Evolutionary conservation across 305 asterid species (phyloP), one percentile per base, ranked within the genome.

Genomic region (Solanum hybrid): DNA sequence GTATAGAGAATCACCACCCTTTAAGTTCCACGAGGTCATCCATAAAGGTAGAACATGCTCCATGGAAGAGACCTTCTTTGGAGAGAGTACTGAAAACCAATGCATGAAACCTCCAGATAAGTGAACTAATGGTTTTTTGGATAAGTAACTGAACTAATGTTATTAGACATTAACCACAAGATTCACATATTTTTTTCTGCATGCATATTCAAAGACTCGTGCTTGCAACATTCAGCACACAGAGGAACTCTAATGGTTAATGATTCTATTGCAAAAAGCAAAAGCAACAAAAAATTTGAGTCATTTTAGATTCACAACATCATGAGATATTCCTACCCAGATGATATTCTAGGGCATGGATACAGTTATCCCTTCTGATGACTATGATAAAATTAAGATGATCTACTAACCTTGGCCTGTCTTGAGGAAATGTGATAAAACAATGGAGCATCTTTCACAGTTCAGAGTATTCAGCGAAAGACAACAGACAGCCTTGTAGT

Each of bases 401-500:
- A 56, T 40, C 51, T 12, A 76, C 95, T 92, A 90, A 97, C 99
- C 99, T 93, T 94, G 93, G 88, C 98, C 96, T 26, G 94, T 93
- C 92, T 94, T 91, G 95, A 95, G 89, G 94, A 94, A 97, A 90
- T 94, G 95, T 69, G 87, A 92, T 92, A 97, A 92, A 81, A 95
- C 92, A 90, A 96, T 94, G 19, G 96, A 94, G 94, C 98, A 93
- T 93, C 99, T 94, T 92, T 95, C 98, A 91, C 93, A 93, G 93
- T 95, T 97, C 87, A 96, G 90, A 34, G 98, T 95, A 79, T 94
- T 90, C 56, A 97, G 95, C 64, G 98, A 94, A 86, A 97, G 96
- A 92, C 98, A 95, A 88, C 98, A 90, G 86, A 97, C 99, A 64
- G 99, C 99, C 94, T 90, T 96, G 92, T 96, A 97, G 90, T 97